Percentiles rank a stretch among this genome's conserved stretches.
phyloP scores from a whole-genome alignment of 768 basidiomycete species.

The Nevesoporus exiguus region DNA sequence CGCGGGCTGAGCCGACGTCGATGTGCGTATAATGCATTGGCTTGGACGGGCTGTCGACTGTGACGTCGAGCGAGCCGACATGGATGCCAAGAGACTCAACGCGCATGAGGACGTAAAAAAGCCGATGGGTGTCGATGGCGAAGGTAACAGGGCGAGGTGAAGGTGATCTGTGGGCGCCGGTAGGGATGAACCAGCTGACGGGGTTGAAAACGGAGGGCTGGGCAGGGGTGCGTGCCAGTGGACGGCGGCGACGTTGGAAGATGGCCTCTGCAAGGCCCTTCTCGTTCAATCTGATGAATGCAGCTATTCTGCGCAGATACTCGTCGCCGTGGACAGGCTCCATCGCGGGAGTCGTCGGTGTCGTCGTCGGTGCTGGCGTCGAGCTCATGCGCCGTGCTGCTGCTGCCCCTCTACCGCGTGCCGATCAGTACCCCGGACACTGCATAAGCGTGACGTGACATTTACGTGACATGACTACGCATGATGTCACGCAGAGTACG shows the following conservation, averaged over 20 bases:
- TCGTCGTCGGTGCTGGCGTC: slow-evolving; percentile 1
- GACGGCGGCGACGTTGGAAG: slow-evolving; percentile 47
- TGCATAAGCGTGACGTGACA: slow-evolving; percentile 16
- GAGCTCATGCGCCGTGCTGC: slow-evolving; percentile 12
- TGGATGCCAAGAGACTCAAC: slow-evolving; percentile 77
- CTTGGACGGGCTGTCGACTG: slow-evolving; percentile 65
- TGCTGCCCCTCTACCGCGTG: slow-evolving; percentile 20
- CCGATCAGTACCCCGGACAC: slow-evolving; percentile 25
- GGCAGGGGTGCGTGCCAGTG: slow-evolving; percentile 25
- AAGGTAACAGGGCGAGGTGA: slow-evolving; percentile 62
- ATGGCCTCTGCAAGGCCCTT: slow-evolving; percentile 65
- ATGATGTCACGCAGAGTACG: slow-evolving; percentile 18
- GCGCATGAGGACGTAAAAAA: slow-evolving; percentile 86
- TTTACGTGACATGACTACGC: slow-evolving; percentile 21
- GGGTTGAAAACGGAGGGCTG: slow-evolving; percentile 54
- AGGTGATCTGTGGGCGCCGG: slow-evolving; percentile 24
- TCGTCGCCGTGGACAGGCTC: slow-evolving; percentile 67
- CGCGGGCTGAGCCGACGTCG: slow-evolving; percentile 38
- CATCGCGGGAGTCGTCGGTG: slow-evolving; percentile 29
- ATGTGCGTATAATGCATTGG: slow-evolving; percentile 74
- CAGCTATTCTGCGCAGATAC: slow-evolving; percentile 65
- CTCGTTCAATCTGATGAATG: slow-evolving; percentile 73
- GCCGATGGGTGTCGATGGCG: slow-evolving; percentile 71
- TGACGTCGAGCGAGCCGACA: slow-evolving; percentile 78
- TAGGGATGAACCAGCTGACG: slow-evolving; percentile 51